Evolutionary conservation across 1,284 basidiomycete genomes (phyloP).

Genomic region (Trichosporon coremiiforme): DNA sequence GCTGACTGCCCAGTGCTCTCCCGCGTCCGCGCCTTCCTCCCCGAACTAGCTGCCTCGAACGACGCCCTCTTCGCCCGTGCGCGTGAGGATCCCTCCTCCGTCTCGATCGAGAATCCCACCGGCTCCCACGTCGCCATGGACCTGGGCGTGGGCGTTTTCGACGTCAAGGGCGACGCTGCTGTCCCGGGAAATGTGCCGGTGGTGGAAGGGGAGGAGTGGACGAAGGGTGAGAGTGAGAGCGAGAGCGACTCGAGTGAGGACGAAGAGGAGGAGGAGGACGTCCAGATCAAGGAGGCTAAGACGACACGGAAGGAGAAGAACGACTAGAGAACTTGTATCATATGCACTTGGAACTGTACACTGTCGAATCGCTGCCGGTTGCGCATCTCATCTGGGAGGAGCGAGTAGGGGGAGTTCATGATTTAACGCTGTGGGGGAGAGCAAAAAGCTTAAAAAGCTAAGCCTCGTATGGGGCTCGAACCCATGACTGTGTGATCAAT

Average conservation of each 20-base stretch:
- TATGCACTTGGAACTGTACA: not conserved
- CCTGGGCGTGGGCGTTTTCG: conserved; percentile 50
- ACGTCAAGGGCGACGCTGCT: conserved; percentile 33
- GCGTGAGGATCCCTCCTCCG: conserved; percentile 35
- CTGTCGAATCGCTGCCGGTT: too few species aligned
- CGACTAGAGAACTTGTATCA: not conserved
- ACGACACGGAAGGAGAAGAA: conserved; percentile 8
- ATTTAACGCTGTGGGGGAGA: not conserved
- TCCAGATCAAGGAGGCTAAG: not conserved
- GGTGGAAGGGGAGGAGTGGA: conserved; percentile 29
- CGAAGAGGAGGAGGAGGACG: conserved; percentile 25
- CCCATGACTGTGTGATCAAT: conserved; percentile 17
- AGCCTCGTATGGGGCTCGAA: conserved; percentile 17
- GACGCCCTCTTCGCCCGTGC: conserved; percentile 37
- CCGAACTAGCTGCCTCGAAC: conserved; percentile 43
- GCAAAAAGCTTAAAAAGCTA: not conserved
- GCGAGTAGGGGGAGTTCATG: too few species aligned
- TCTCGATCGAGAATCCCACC: conserved; percentile 42
- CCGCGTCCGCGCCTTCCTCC: conserved; percentile 47
- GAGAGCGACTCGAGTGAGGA: conserved; percentile 10
- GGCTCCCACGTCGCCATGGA: conserved; percentile 33
- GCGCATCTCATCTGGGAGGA: too few species aligned
- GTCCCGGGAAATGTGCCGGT: conserved; percentile 33
- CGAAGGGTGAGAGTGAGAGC: not conserved
- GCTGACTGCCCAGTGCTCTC: conserved; percentile 37